Conservation (phyloP, 352 stramenopile species). For the Phytophthora syringae region DNA sequence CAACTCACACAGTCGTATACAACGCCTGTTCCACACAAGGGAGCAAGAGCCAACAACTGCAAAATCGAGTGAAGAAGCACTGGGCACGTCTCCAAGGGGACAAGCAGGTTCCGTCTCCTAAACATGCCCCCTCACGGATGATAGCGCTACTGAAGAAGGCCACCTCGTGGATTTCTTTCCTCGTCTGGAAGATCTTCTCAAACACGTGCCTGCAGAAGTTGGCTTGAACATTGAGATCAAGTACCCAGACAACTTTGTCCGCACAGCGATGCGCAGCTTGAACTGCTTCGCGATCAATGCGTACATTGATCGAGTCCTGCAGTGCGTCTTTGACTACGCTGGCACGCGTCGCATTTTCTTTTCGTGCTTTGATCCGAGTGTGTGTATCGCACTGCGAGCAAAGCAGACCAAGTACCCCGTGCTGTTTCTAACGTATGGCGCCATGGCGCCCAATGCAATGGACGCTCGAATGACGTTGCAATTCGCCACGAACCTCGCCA, state of each 20-base stretch:
- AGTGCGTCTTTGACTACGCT: slow-evolving; percentile 74
- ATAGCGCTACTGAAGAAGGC: slow-evolving; percentile 33
- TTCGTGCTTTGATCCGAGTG: slow-evolving; percentile 78
- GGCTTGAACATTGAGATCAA: slow-evolving; percentile 88
- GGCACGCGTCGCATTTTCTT: slow-evolving; percentile 76
- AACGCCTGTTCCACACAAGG: slow-evolving; percentile 42
- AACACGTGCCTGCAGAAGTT: slow-evolving; percentile 74
- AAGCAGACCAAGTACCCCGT: slow-evolving; percentile 83
- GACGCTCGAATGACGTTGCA: slow-evolving; percentile 72
- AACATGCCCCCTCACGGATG: slow-evolving; percentile 13
- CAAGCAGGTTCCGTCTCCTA: slow-evolving; percentile 21
- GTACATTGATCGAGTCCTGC: slow-evolving; percentile 76
- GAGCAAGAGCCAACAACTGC: slow-evolving; percentile 41
- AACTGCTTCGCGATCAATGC: slow-evolving; percentile 74
- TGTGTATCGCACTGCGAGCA: slow-evolving; percentile 69
- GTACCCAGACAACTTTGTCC: slow-evolving; percentile 68
- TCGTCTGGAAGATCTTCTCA: slow-evolving; percentile 67
- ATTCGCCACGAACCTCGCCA: slow-evolving; percentile 61
- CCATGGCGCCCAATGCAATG: slow-evolving; percentile 46
- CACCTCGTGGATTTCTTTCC: slow-evolving; percentile 80
- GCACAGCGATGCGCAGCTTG: slow-evolving; percentile 46
- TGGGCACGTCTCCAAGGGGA: slow-evolving; percentile 52
- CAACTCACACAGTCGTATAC: slow-evolving; percentile 64
- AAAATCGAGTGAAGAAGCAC: slow-evolving; percentile 75
- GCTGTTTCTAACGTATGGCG: slow-evolving; percentile 77